phyloP scores from a whole-genome alignment of 108 stramenopile species.

The Bacterosira constricta region DNA sequence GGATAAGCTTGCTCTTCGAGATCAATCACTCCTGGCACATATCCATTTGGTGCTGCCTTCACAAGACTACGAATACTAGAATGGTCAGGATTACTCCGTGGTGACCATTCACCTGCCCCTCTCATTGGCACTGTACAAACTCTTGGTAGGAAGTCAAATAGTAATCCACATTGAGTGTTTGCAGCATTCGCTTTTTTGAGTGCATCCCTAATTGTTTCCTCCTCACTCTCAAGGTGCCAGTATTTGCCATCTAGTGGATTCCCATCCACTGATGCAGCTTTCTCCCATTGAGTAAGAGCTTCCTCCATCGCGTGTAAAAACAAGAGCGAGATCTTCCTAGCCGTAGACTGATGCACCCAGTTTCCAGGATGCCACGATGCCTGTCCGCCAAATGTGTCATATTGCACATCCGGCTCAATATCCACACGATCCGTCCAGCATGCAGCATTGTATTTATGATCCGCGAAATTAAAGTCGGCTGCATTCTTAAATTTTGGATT shows the following conservation, averaged over 20 bases:
- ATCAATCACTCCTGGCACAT: constrained; percentile 9
- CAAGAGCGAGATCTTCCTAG: constrained; percentile 47
- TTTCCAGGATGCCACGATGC: constrained; percentile 50
- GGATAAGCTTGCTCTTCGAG: constrained; percentile 13
- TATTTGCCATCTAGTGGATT: constrained; percentile 44
- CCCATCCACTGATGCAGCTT: constrained; percentile 30
- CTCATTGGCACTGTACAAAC: constrained; percentile 35
- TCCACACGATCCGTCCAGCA: constrained; percentile 58
- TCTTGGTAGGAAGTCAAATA: constrained; percentile 13
- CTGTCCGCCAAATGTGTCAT: constrained; percentile 31
- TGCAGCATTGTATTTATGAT: constrained; percentile 40
- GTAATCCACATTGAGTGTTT: constrained; percentile 25
- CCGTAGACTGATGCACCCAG: constrained; percentile 43
- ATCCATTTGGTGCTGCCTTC: constrained; percentile 41
- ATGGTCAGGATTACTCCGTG: constrained; percentile 30
- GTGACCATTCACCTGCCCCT: constrained; percentile 43
- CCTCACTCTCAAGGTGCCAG: constrained; percentile 50
- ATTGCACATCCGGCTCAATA: constrained; percentile 25
- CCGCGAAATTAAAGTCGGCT: background rate
- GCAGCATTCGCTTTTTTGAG: constrained; percentile 21
- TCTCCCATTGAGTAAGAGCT: constrained; percentile 47
- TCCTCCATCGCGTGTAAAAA: constrained; percentile 56
- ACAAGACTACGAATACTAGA: constrained; percentile 26
- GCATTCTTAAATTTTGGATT: constrained; percentile 14
- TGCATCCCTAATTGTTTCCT: constrained; percentile 36